Evolutionary conservation across 345 rosid species (phyloP), one percentile per base, ranked within the genome.

Genomic region (Streptanthus diversifolius): DNA sequence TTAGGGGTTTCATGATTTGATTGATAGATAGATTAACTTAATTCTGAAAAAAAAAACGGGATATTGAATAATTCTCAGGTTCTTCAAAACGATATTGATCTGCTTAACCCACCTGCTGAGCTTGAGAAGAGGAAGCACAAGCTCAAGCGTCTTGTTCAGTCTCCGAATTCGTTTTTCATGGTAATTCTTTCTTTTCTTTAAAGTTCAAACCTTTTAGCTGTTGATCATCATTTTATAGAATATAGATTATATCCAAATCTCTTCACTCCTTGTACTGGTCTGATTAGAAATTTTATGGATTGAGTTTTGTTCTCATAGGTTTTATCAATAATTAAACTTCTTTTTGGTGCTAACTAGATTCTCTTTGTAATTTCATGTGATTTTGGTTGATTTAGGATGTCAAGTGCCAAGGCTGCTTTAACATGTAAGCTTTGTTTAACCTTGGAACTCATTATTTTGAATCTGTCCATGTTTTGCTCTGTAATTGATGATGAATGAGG

Each of bases 111-210:
- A 45, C 93, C 90, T 1, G 84, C 79, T 15, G 88, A 86, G 84
- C 85, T 84, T 18, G 93, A 88, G 82, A 88, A 86, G 86, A 84
- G 74, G 77, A 88, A 84, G 73, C 93, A 88, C 78, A 88, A 88
- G 82, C 90, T 86, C 79, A 88, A 88, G 83, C 93, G 89, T 56
- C 85, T 88, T 25, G 90, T 88, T 40, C 89, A 83, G 24, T 82
- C 93, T 0, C 89, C 93, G 1, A 86, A 88, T 68, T 88, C 90
- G 0, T 88, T 84, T 63, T 86, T 88, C 83, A 84, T 88, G 90
- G 90, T 24, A 19, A 12, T 44, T 45, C 35, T 3, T 19, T 57
- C 22, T 15, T 47, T 18, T 1, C 1, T 15, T 17, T 7, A 41
- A 47, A 24, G 14, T 12, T 30, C 1, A 8, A 68, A 7, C n/a